phyloP scores from a whole-genome alignment of 225 moss, liverwort and hornwort species.

The Rhytidiadelphus loreus region DNA sequence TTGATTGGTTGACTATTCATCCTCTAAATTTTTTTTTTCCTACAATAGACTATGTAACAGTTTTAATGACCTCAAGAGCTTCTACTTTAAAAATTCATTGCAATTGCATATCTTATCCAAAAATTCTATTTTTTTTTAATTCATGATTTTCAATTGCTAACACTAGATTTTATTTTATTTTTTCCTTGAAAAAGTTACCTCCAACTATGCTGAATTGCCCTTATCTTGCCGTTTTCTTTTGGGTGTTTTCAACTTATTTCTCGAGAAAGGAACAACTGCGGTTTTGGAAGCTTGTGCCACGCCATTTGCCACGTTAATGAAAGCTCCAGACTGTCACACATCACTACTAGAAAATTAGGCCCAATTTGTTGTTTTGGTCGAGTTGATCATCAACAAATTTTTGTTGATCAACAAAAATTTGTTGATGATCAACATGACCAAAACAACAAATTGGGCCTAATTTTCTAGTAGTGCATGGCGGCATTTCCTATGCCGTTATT shows the following conservation, averaged over 20 bases:
- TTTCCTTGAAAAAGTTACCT: background rate
- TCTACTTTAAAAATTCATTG: background rate
- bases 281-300: background rate
- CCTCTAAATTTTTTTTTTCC: background rate
- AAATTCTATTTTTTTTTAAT: too few relatives aligned
- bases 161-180: too few relatives aligned
- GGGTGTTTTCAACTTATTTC: background rate
- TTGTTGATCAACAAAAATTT: too few relatives aligned
- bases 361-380: too few relatives aligned
- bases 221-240: background rate
- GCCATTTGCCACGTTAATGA: background rate
- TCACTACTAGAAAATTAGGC: too few relatives aligned
- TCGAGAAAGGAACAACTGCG: background rate
- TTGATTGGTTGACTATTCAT: background rate
- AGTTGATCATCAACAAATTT: too few relatives aligned
- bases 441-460: too few relatives aligned
- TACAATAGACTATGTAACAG: fast-evolving
- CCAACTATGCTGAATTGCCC: background rate
- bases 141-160: background rate
- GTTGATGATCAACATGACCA: too few relatives aligned
- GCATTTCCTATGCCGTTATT: background rate
- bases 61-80: too few relatives aligned
- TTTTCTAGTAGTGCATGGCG: too few relatives aligned
- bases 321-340: background rate
- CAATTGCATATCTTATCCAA: background rate